Evolutionary conservation across 306 rosid species (phyloP).

Genomic region (Clitoria ternatea): DNA sequence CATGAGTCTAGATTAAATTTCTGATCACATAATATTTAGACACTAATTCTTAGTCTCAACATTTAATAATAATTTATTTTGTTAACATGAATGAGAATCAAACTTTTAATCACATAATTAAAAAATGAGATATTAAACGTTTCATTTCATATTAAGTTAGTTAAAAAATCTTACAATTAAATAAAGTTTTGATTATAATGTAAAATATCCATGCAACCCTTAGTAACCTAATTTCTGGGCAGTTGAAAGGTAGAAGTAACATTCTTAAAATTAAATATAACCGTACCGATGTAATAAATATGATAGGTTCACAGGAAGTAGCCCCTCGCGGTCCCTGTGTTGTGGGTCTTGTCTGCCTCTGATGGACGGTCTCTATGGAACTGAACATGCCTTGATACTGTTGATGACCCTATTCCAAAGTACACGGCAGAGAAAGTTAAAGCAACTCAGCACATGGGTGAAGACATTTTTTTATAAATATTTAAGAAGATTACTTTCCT

Average conservation of each 20-base stretch:
- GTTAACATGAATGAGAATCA: no score
- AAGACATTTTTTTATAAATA: slow-evolving; percentile 20
- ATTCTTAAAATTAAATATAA: neutral
- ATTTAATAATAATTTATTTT: no score
- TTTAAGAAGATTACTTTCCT: neutral
- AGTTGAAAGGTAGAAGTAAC: neutral
- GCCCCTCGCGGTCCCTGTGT: neutral
- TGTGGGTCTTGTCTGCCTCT: slow-evolving; percentile 33
- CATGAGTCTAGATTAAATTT: no score
- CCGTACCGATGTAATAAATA: neutral
- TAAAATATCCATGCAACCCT: no score
- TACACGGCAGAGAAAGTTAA: neutral
- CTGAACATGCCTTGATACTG: slow-evolving; percentile 24
- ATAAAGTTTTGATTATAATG: no score
- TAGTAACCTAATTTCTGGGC: neutral
- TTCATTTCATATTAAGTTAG: no score
- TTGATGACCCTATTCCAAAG: slow-evolving; percentile 12
- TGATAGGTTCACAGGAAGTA: neutral
- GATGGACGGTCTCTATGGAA: slow-evolving; percentile 37
- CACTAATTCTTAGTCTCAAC: no score
- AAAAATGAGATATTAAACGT: no score
- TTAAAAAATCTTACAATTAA: no score
- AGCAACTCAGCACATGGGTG: slow-evolving; percentile 53
- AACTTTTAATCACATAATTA: no score
- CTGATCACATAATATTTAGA: no score